These are phyloP conservation scores for Dendrothele bispora DNA, from an alignment of 768 basidiomycete species.

Conservation along the genomic window DNA sequence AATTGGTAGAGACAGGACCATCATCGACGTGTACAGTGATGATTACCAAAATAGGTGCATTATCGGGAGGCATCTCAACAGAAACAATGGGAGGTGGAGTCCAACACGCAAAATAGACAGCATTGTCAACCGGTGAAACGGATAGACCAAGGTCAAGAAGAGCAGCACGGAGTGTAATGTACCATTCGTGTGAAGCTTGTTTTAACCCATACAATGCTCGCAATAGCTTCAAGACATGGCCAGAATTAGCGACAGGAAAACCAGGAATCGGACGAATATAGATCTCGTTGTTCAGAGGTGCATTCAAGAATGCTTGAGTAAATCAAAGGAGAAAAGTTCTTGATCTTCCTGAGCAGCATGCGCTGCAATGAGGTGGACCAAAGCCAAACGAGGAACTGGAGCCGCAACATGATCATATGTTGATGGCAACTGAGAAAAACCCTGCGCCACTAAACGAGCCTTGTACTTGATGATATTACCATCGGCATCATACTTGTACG, in stretches of 20 bases:
- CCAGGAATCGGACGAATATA: conserved; percentile 1
- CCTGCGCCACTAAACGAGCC: neutral
- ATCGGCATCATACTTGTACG: neutral
- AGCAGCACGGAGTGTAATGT: neutral
- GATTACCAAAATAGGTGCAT: neutral
- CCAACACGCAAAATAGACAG: conserved; percentile 1
- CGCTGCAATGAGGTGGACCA: neutral
- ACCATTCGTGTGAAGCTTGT: neutral
- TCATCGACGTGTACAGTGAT: conserved; percentile 4
- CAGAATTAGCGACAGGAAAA: neutral
- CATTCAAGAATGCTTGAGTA: conserved; percentile 2
- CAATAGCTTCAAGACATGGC: too few species aligned
- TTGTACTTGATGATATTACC: neutral
- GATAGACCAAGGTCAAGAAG: neutral
- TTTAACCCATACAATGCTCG: neutral
- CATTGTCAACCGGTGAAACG: neutral
- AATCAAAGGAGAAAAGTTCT: neutral
- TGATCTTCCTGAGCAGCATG: neutral
- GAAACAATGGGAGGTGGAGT: neutral
- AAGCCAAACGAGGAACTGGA: neutral
- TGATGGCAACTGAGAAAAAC: neutral
- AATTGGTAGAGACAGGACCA: conserved; percentile 4
- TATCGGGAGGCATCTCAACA: neutral
- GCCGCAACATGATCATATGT: neutral
- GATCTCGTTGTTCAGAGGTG: neutral